Base-by-base conservation (phyloP, 345 rosid species). In the Streptanthus diversifolius region DNA sequence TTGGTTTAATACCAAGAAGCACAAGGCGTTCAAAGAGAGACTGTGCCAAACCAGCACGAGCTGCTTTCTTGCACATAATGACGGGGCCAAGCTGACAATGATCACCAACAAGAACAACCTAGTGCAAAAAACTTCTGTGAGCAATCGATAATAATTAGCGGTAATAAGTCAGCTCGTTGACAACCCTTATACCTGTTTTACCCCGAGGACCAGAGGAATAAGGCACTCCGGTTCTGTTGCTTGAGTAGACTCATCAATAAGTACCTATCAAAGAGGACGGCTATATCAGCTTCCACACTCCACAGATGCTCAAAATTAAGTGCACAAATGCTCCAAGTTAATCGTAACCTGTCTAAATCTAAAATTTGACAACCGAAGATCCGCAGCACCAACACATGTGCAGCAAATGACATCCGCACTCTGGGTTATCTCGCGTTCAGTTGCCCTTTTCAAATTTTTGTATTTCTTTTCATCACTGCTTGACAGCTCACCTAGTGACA, bases 81-180 rank as follows among this genome's bases (percentile, higher is more conserved):
- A 95, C 99, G 2, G 99, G 99, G 70, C 99, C 99, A 76, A 95
- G 99, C 79, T 95, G 99, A 82, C 99, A 95, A 79, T 95, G 99
- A 78, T 95, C 99, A 77, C 99, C 99, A 60, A 95, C 99, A 80
- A 95, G 96, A 71, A 95, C 86, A 70, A 85, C 97, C 99, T 95
- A 77, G 57, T 9, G 63, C 43, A 53, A 55, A 72, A 47, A 53
- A 41, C 9, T 9, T 25, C 40, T 49, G 55, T 77, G 1, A 77
- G 76, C 25, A 58, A 45, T 12, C n/a, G 5, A 36, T 7, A 55
- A 70, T 19, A 80, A 59, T 63, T 43, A 22, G 27, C 1, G 2
- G 24, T 7, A 63, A 48, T 75, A 73, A 57, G 44, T 41, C 62
- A 57, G 39, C 39, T 48, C 52, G 8, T 21, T 68, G 48, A 48